A percentile compares a stretch with the other conserved stretches of the same genome.
phyloP scores from a whole-genome alignment of 306 rosid genomes.

The Cicer bijugum region DNA sequence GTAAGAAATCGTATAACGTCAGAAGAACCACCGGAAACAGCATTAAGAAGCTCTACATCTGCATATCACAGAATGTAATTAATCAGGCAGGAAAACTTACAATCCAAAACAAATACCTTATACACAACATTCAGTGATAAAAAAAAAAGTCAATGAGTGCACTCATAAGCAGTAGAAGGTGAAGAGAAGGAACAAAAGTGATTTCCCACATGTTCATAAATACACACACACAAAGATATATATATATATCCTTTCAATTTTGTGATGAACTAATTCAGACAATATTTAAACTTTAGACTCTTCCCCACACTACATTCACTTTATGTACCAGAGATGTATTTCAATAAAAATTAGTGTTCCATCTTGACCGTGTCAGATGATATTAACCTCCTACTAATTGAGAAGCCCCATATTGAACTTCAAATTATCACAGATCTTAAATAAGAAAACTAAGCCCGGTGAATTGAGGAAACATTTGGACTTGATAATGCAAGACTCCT shows the following conservation, averaged over 20 bases:
- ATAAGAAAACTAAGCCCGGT: slow-evolving; percentile 26
- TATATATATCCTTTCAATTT: slow-evolving; percentile 3
- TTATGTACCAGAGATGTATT: not conserved
- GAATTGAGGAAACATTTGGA: slow-evolving; percentile 29
- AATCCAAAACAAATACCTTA: slow-evolving; percentile 33
- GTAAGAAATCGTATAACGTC: slow-evolving; percentile 78
- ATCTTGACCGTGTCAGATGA: slow-evolving; percentile 15
- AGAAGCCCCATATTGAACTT: slow-evolving; percentile 20
- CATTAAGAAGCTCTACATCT: slow-evolving; percentile 81
- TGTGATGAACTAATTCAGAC: slow-evolving; percentile 18
- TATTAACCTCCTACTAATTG: slow-evolving; percentile 16
- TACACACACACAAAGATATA: not conserved
- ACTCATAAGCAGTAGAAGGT: slow-evolving; percentile 25
- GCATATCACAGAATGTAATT: slow-evolving; percentile 49
- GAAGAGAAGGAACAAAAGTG: slow-evolving; percentile 23
- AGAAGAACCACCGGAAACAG: slow-evolving; percentile 73
- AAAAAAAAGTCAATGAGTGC: slow-evolving; percentile 10
- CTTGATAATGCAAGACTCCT: slow-evolving; percentile 15
- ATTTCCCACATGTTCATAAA: slow-evolving; percentile 9
- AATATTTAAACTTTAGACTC: slow-evolving; percentile 24
- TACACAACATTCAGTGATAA: slow-evolving; percentile 27
- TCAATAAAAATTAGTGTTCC: slow-evolving; percentile 6
- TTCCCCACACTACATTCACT: slow-evolving; percentile 1
- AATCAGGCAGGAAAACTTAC: slow-evolving; percentile 41
- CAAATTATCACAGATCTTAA: slow-evolving; percentile 10